These are phyloP conservation scores for Pythium folliculosum DNA, from an alignment of 352 stramenopile species.

Conservation along the genomic window DNA sequence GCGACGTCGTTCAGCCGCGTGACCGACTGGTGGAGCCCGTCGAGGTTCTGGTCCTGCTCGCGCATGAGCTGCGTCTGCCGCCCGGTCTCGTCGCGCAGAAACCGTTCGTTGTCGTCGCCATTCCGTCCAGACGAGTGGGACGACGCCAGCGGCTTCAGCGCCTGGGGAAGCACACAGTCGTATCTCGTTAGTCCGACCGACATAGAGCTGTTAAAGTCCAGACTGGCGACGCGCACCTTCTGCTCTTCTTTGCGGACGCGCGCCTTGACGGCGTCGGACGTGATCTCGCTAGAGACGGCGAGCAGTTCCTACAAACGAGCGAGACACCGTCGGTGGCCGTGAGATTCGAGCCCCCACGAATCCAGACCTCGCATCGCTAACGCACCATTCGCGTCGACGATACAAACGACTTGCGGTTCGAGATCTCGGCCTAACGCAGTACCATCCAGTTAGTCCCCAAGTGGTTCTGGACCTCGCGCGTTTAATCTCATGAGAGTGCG, in stretches of 20 bases:
- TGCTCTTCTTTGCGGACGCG: conserved; percentile 64
- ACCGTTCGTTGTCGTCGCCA: conserved; percentile 51
- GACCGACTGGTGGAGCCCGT: conserved; percentile 57
- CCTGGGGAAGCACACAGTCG: conserved; percentile 25
- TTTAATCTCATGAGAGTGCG: too few species aligned
- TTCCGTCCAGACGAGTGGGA: conserved; percentile 21
- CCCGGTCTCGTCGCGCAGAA: conserved; percentile 57
- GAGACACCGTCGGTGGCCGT: neutral
- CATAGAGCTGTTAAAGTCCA: neutral
- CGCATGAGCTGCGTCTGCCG: conserved; percentile 72
- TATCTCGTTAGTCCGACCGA: too few species aligned
- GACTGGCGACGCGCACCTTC: conserved; percentile 37
- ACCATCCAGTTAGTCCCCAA: neutral
- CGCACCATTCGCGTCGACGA: conserved; percentile 47
- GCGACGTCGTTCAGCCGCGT: conserved; percentile 62
- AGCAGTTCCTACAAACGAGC: conserved; percentile 51
- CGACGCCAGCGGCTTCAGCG: conserved; percentile 40
- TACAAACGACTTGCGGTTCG: conserved; percentile 72
- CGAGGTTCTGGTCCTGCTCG: conserved; percentile 67
- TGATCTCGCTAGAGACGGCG: conserved; percentile 53
- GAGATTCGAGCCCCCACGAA: neutral
- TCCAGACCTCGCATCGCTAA: neutral
- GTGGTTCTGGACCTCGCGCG: too few species aligned
- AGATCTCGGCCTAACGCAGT: conserved; percentile 44
- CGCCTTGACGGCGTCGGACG: conserved; percentile 57